Percentiles rank a stretch among this genome's conserved stretches.
Evolutionary conservation across 2,329 filamentous ascomycete species (phyloP).

Genomic region (Xylariomycetidae sp.): DNA sequence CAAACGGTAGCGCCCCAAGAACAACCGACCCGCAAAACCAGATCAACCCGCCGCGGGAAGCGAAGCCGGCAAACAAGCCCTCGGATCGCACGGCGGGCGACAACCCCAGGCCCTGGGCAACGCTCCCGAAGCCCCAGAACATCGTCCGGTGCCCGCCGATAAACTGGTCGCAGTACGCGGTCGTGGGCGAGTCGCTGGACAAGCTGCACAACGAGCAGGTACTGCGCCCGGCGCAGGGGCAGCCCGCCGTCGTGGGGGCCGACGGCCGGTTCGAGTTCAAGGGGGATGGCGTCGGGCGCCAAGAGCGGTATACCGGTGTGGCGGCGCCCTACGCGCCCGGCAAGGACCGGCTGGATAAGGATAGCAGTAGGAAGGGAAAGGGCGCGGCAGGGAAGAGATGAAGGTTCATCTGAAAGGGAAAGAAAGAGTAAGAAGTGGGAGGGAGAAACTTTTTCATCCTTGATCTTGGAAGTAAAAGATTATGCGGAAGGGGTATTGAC

Average conservation of each 20-base stretch:
- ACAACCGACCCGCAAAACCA: constrained; percentile 1
- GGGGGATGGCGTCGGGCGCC: constrained; percentile 30
- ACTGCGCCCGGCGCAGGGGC: constrained; percentile 54
- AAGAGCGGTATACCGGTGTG: constrained; percentile 45
- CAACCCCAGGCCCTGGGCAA: constrained; percentile 45
- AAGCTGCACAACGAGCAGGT: constrained; percentile 79
- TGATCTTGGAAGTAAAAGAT: no score
- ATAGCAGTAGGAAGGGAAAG: no score
- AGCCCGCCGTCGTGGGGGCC: constrained; percentile 39
- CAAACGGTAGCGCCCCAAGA: neutral
- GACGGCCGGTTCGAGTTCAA: constrained; percentile 49
- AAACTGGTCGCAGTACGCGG: constrained; percentile 91
- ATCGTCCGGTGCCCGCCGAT: constrained; percentile 82
- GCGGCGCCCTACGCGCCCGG: constrained; percentile 53
- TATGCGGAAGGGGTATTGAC: no score
- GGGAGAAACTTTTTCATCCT: no score
- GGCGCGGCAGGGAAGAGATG: no score
- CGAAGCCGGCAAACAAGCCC: neutral
- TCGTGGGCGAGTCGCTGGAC: constrained; percentile 81
- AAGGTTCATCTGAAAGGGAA: no score
- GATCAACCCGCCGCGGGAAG: neutral
- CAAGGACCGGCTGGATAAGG: constrained; percentile 40
- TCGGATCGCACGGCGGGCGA: neutral
- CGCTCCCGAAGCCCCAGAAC: constrained; percentile 73
- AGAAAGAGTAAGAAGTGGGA: neutral